Base-by-base conservation (phyloP, 1,139 yeast genomes). In the Saccharomyces hybrid region DNA sequence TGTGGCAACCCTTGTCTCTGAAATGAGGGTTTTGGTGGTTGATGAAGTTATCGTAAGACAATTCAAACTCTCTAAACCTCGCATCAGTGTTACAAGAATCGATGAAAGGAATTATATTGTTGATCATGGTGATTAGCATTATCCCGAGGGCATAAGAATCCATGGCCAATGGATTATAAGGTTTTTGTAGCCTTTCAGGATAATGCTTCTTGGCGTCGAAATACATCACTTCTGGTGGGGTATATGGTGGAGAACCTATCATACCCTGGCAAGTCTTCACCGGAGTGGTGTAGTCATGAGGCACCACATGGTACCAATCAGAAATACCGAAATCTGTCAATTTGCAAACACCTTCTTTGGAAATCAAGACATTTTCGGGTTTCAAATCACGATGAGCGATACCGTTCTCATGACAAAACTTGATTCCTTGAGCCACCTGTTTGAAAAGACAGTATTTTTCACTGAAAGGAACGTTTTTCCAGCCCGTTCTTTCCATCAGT, bases 381-480 rank as follows among this genome's bases (percentile, higher is more conserved):
- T 93, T 93, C 60, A 93, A 77, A 71, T 93, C 99, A 56, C 98
- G 79, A 71, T 93, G 99, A 11, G 90, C 95, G 55, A 91, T 82
- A 52, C 89, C 88, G 61, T 86, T 82, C 6, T 78, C 75, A 70
- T 91, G 98, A 60, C 91, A 76, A 64, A 88, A 88, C 47, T 78
- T 78, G 48, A 93, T 81, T 38, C 84, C 86, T 26, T 67, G 74
- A 1, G 75, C 73, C 29, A 80, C 69, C 55, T 79, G 80, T 57
- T 75, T 74, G 60, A 81, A 75, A 38, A 81, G 64, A 55, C 79
- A 77, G 29, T 73, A 77, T 32, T 84, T 82, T 59, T 82, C 85
- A 2, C 67, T 63, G 53, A 82, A 80, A 47, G 76, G 77, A 51
- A 81, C 74, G 34, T 76, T 70, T 46, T 80, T 82, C 69, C 80